A percentile compares a stretch with the other conserved stretches of the same genome.
These are phyloP conservation scores for Cardamine occulta DNA, from an alignment of 345 rosid genomes.

Conservation along the genomic window DNA sequence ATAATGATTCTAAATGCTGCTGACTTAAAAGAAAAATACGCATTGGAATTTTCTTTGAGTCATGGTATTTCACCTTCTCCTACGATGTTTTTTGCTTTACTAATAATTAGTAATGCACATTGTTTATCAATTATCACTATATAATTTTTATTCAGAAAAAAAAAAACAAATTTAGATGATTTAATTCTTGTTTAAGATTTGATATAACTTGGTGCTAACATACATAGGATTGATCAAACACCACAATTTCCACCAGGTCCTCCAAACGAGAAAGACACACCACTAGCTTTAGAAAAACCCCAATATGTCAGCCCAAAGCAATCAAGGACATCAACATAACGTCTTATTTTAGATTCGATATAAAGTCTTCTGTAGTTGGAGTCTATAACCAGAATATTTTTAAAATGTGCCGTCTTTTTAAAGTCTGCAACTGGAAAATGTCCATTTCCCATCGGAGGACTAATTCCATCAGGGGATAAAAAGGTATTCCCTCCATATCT, in stretches of 20 bases:
- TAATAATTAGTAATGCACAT: neutral
- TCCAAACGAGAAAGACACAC: conserved; percentile 1
- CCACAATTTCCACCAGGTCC: conserved; percentile 36
- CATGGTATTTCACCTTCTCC: neutral
- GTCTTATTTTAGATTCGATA: neutral
- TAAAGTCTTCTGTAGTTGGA: neutral
- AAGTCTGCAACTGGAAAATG: neutral
- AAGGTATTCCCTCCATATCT: conserved; percentile 34
- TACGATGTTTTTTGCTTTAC: neutral
- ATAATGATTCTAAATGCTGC: no score
- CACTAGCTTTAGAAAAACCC: neutral
- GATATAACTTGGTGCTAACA: conserved; percentile 2
- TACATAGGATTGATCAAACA: neutral
- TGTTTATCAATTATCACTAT: neutral
- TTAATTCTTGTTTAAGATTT: neutral
- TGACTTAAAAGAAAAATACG: neutral
- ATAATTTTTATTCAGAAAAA: neutral
- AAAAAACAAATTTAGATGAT: neutral
- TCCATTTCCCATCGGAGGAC: conserved; percentile 40
- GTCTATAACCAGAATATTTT: neutral
- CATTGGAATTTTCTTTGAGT: no score
- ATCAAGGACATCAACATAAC: neutral
- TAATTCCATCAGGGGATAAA: neutral
- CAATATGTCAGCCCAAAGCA: conserved; percentile 16
- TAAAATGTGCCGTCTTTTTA: conserved; percentile 3